Evolutionary conservation across 148 eudicot genomes (phyloP), one percentile per base, ranked within the genome.

Genomic region (Diospyros kaki): DNA sequence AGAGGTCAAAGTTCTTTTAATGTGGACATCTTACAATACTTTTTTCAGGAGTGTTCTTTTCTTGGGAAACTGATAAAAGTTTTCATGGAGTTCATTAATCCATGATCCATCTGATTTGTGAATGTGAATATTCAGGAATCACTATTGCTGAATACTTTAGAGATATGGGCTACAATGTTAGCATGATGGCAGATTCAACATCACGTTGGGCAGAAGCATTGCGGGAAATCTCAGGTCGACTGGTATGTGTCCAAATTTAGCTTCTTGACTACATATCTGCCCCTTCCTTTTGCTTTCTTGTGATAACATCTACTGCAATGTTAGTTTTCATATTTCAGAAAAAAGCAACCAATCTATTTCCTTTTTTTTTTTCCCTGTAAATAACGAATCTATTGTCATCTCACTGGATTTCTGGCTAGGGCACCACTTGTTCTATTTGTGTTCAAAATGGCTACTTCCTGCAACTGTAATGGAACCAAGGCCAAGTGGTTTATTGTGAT

Each of bases 101-200:
- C 13, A 13, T 72, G 73, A 73, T 60, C 60, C 44, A 40, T 17
- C 54, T 40, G 48, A 48, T 28, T 13, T 9, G 50, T 42, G 59
- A 6, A 12, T 52, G 44, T 58, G 59, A 58, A 64, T 78, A 44
- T 75, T 72, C 86, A 95, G 99, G 97, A 50, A 95, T 95, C 56
- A 95, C 99, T 4, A 92, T 95, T 51, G 99, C 99, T 73, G 99
- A 95, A 79, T 95, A 95, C 78, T 95, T 89, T 77, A 90, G 99
- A 89, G 97, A 95, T 77, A 95, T 95, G 99, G 97, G 99, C n/a
- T 89, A 95, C 96, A 95, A 95, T 79, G 99, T 95, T 53, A 95
- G 99, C 87, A 95, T 95, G 99, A 95, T 95, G 99, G 99, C 99
- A 68, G 99, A 95, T 78, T 95, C 99, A 75, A 95, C 99, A 58